phyloP scores from a whole-genome alignment of 2,329 filamentous ascomycete species.

The Ascochyta rabiei region DNA sequence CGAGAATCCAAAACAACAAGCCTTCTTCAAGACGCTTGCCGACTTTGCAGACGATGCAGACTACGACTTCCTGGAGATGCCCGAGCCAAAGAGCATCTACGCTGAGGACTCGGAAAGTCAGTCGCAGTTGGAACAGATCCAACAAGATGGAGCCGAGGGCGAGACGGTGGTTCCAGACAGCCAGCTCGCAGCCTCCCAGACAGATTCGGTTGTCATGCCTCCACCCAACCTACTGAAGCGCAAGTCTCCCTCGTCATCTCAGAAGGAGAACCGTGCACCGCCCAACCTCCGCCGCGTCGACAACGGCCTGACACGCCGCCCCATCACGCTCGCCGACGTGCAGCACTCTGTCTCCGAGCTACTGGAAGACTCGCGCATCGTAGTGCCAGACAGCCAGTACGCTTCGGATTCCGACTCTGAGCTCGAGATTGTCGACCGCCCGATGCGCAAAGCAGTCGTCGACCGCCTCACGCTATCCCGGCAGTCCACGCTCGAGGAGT shows the following conservation, averaged over 20 bases:
- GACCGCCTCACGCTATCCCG: conserved; percentile 77
- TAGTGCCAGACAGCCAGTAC: conserved; percentile 61
- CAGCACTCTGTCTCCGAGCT: conserved; percentile 83
- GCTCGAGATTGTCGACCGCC: conserved; percentile 46
- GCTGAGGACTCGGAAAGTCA: conserved; percentile 39
- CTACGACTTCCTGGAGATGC: conserved; percentile 72
- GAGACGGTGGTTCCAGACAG: conserved; percentile 47
- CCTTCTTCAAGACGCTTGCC: conserved; percentile 89
- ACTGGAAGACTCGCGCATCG: conserved; percentile 67
- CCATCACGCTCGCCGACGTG: conserved; percentile 78
- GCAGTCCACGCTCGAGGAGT: conserved; percentile 37
- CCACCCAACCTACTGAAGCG: conserved; percentile 46
- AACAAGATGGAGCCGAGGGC: conserved; percentile 21
- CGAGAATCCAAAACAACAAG: conserved; percentile 84
- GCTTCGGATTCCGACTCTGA: conserved; percentile 42
- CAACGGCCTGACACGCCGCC: conserved; percentile 64
- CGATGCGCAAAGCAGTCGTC: conserved; percentile 57
- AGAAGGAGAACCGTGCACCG: conserved; percentile 55
- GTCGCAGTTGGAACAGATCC: conserved; percentile 13
- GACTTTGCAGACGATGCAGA: conserved; percentile 76
- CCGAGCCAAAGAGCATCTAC: conserved; percentile 36
- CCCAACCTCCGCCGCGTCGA: conserved; percentile 67
- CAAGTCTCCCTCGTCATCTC: conserved; percentile 50
- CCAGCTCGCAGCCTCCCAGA: conserved; percentile 34
- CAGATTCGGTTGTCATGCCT: conserved; percentile 10